A percentile compares a stretch with the other conserved stretches of the same genome.
These are phyloP conservation scores for Colletotrichum eremochloae DNA, from an alignment of 2,329 filamentous ascomycete genomes.

Conservation along the genomic window DNA sequence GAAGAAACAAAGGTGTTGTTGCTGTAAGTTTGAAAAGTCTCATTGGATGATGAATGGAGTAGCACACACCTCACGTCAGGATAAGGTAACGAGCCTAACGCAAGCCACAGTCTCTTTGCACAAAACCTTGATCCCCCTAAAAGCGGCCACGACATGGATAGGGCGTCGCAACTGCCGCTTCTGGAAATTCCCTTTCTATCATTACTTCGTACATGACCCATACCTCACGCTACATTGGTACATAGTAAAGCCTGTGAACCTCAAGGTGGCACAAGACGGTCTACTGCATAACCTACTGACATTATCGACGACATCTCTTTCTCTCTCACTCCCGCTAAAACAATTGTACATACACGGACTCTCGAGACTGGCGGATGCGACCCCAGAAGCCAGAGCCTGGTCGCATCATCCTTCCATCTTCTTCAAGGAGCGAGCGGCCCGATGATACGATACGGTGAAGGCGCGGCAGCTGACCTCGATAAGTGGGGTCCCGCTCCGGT, in stretches of 20 bases:
- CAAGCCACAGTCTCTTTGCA: constrained; percentile 26
- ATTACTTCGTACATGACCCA: not conserved
- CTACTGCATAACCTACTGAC: not conserved
- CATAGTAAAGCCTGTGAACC: not conserved
- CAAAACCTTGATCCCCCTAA: constrained; percentile 9
- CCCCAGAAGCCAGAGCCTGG: not conserved
- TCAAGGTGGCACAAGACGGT: not conserved
- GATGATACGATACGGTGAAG: constrained; percentile 23
- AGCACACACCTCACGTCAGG: not conserved
- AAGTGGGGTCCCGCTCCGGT: constrained; percentile 17
- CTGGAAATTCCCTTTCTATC: not conserved
- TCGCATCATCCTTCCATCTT: not conserved
- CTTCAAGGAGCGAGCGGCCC: not conserved
- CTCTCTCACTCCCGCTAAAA: not conserved
- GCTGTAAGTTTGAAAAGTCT: not conserved
- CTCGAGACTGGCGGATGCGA: not conserved
- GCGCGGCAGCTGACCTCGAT: constrained; percentile 21
- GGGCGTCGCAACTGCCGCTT: constrained; percentile 6
- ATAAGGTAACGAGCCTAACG: constrained; percentile 12
- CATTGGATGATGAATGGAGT: not conserved
- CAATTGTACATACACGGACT: not conserved
- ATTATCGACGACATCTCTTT: not conserved
- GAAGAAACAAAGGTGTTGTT: not conserved
- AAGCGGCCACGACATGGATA: not conserved
- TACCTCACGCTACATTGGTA: not conserved